Evolutionary conservation across 2,329 filamentous ascomycete genomes (phyloP).

Genomic region (Zymoseptoria pseudotritici): DNA sequence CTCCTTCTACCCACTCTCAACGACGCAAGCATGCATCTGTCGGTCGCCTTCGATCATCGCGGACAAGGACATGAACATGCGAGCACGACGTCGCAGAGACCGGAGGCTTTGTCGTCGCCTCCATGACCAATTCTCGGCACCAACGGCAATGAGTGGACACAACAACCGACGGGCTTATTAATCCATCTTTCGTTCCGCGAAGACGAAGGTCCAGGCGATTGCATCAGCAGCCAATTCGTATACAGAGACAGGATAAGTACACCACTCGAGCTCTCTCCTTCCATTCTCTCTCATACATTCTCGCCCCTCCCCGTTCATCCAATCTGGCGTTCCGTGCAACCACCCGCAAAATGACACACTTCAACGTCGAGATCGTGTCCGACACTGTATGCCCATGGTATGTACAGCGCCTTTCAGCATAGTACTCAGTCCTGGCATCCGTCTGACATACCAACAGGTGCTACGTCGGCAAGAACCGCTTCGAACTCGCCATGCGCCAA

Average conservation of each 20-base stretch:
- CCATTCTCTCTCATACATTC: background rate
- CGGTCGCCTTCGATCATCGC: too few species aligned
- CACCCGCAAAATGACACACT: slow-evolving; percentile 56
- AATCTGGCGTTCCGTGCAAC: slow-evolving; percentile 21
- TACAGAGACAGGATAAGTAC: background rate
- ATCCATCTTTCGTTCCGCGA: background rate
- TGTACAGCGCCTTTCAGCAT: background rate
- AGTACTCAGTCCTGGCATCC: background rate
- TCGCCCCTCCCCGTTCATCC: background rate
- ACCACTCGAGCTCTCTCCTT: background rate
- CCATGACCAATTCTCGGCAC: background rate
- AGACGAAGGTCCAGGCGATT: background rate
- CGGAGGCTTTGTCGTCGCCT: background rate
- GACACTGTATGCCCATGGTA: slow-evolving; percentile 70
- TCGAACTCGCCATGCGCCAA: slow-evolving; percentile 63
- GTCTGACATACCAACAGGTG: slow-evolving; percentile 32
- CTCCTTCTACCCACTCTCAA: too few species aligned
- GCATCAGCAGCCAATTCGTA: background rate
- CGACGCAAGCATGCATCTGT: too few species aligned
- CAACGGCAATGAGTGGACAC: background rate
- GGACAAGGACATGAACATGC: too few species aligned
- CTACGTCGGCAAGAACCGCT: slow-evolving; percentile 71
- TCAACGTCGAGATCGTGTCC: slow-evolving; percentile 70
- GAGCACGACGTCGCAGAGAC: too few species aligned
- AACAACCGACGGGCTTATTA: background rate